Conservation (phyloP, 164 flowering plant species). For the Vitis cinerea region DNA sequence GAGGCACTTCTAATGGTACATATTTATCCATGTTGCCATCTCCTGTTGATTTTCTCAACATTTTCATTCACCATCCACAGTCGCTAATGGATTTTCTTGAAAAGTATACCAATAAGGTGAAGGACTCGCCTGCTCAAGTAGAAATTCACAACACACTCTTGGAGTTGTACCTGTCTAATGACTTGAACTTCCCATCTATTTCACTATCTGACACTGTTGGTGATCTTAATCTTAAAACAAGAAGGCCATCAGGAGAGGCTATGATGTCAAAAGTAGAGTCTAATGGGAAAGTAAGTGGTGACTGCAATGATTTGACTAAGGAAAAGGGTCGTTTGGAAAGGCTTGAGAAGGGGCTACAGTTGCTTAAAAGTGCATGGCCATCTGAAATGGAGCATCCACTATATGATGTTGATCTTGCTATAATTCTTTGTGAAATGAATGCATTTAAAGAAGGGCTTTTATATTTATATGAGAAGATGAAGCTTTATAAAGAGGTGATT, state of each 20-base stretch:
- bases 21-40: constrained; percentile 84
- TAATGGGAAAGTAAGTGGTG: constrained; percentile 40
- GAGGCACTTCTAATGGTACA: constrained; percentile 43
- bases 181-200: constrained; percentile 71
- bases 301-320: constrained; percentile 25
- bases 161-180: constrained; percentile 86
- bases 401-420: constrained; percentile 90
- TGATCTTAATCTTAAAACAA: constrained; percentile 25
- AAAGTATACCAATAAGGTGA: constrained; percentile 75
- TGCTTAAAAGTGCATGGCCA: constrained; percentile 89
- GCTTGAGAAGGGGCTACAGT: constrained; percentile 62
- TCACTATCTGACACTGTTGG: constrained; percentile 41
- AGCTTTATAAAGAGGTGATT: constrained; percentile 91
- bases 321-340: constrained; percentile 55
- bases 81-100: constrained; percentile 95
- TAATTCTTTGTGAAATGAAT: constrained; percentile 95
- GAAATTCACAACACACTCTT: constrained; percentile 92
- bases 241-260: constrained; percentile 25
- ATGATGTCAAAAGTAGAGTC: constrained; percentile 31
- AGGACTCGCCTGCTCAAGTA: constrained; percentile 91
- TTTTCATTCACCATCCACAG: constrained; percentile 83
- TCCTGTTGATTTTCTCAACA: constrained; percentile 93
- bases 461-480: constrained; percentile 92
- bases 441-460: constrained; percentile 78
- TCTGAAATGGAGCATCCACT: constrained; percentile 78